Evolutionary conservation across 257 asterid genomes (phyloP).

Genomic region (Lycium ferocissimum): DNA sequence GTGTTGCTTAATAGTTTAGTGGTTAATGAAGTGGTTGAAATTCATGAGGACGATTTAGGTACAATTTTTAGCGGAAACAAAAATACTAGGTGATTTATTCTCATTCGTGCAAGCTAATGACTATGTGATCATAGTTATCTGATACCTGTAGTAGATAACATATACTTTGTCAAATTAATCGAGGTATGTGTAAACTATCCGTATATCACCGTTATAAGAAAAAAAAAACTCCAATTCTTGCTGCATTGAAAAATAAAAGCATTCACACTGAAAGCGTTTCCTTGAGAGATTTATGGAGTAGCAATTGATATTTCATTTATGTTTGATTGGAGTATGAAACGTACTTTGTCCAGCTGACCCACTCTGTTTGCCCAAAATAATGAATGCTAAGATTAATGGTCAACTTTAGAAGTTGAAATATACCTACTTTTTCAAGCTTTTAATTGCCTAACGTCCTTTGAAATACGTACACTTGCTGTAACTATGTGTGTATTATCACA

Average conservation of each 20-base stretch:
- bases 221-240: neutral
- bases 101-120: no score
- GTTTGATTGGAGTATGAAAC: neutral
- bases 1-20: no score
- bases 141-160: neutral
- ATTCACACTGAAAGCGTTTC: neutral
- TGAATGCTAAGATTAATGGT: neutral
- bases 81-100: no score
- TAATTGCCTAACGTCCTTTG: neutral
- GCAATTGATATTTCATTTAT: neutral
- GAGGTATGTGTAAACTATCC: no score
- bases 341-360: slow-evolving; percentile 9
- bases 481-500: neutral
- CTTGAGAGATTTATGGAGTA: neutral
- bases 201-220: no score
- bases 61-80: no score
- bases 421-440: slow-evolving; percentile 21
- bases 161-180: no score
- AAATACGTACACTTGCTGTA: neutral
- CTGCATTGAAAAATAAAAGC: neutral
- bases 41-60: no score
- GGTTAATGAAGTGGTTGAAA: neutral
- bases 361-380: neutral
- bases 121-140: no score
- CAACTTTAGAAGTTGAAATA: neutral